phyloP scores from a whole-genome alignment of 495 filamentous ascomycete species.

The Xanthoparmelia taractica region DNA sequence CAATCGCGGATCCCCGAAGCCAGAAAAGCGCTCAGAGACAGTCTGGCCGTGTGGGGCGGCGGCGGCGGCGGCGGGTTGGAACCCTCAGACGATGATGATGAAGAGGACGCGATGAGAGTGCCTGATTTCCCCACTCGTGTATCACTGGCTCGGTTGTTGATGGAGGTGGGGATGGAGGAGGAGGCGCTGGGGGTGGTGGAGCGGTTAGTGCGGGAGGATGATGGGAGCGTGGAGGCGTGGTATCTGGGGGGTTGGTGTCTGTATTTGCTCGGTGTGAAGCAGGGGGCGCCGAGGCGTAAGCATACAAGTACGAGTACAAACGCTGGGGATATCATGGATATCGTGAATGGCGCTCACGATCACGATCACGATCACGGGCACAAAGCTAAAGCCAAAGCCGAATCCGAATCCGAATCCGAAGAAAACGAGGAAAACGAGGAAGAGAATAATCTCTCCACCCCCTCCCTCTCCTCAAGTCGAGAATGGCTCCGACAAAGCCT shows the following conservation, averaged over 20 bases:
- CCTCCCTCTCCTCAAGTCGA: conserved; percentile 40
- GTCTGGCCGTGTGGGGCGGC: conserved; percentile 71
- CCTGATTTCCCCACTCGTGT: conserved; percentile 80
- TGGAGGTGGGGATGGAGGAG: conserved; percentile 81
- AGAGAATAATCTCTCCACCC: conserved; percentile 28
- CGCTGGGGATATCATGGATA: too few species aligned
- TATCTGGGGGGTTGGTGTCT: conserved; percentile 93
- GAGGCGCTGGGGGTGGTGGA: conserved; percentile 81
- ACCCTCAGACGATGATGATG: conserved; percentile 51
- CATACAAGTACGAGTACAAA: too few species aligned
- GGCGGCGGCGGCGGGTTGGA: too few species aligned
- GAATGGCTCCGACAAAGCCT: conserved; percentile 49
- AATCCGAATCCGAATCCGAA: too few species aligned
- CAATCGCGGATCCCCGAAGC: conserved; percentile 74
- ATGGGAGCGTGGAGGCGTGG: conserved; percentile 89
- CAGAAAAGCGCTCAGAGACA: conserved; percentile 62
- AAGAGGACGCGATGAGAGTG: conserved; percentile 40
- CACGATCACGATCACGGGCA: too few species aligned
- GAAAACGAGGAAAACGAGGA: conserved; percentile 27
- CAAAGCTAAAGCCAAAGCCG: too few species aligned
- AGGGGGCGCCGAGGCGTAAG: too few species aligned
- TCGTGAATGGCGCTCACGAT: too few species aligned
- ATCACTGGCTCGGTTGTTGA: conserved; percentile 72
- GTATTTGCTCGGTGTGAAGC: conserved; percentile 56
- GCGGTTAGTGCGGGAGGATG: conserved; percentile 75